These are phyloP conservation scores for Amanita polypyramis DNA, from an alignment of 768 basidiomycete species.

Conservation along the genomic window DNA sequence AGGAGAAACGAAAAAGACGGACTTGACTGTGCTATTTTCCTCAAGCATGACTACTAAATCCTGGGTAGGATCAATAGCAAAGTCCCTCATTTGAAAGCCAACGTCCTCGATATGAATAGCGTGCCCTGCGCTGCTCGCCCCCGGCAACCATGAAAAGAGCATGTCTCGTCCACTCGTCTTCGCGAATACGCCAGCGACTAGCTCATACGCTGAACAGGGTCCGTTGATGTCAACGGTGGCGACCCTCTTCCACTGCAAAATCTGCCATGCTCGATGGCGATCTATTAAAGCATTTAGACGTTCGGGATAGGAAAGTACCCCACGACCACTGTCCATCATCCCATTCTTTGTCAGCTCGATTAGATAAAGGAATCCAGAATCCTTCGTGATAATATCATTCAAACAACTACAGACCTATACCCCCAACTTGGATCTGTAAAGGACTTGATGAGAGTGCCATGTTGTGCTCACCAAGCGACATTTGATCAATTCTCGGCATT, in stretches of 20 bases:
- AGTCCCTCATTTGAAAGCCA: constrained; percentile 36
- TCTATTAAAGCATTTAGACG: constrained; percentile 13
- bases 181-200: constrained; percentile 50
- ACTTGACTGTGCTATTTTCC: constrained; percentile 10
- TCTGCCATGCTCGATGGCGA: constrained; percentile 16
- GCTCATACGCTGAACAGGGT: constrained; percentile 37
- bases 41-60: constrained; percentile 40
- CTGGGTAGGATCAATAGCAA: constrained; percentile 58
- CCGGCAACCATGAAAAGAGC: constrained; percentile 17
- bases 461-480: constrained; percentile 2
- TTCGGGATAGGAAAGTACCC: constrained; percentile 11
- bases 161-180: constrained; percentile 21
- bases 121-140: constrained; percentile 12
- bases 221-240: constrained; percentile 10
- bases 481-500: neutral
- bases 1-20: neutral
- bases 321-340: constrained; percentile 15
- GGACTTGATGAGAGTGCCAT: neutral
- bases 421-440: neutral
- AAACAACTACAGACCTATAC: constrained; percentile 22
- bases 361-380: constrained; percentile 24
- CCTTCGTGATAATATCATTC: constrained; percentile 12
- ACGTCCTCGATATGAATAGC: constrained; percentile 22
- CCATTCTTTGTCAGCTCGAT: constrained; percentile 30
- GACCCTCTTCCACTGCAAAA: constrained; percentile 13